Percentiles rank a stretch among this genome's conserved stretches.
These are phyloP conservation scores for Aspergillus avenaceus DNA, from an alignment of 495 filamentous ascomycete genomes.

Conservation along the genomic window DNA sequence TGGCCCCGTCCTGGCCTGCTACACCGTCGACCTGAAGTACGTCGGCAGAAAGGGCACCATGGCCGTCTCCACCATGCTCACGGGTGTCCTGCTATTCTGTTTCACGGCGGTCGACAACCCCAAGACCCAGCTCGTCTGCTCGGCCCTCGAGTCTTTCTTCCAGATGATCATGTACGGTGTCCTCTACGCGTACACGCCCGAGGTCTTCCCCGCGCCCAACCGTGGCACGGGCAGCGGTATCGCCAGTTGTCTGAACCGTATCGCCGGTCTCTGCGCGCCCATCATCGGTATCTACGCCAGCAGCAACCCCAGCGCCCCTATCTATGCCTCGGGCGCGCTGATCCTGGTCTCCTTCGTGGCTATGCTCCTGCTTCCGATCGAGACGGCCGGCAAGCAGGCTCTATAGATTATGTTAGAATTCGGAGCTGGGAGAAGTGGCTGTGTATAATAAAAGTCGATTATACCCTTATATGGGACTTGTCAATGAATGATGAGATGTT, in stretches of 20 bases:
- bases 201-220: constrained; percentile 56
- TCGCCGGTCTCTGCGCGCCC: constrained; percentile 55
- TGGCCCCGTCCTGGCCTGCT: constrained; percentile 52
- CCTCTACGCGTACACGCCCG: constrained; percentile 58
- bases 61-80: constrained; percentile 49
- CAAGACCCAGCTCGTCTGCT: constrained; percentile 48
- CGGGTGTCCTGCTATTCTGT: constrained; percentile 54
- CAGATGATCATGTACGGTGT: constrained; percentile 64
- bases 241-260: constrained; percentile 52
- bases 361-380: constrained; percentile 50
- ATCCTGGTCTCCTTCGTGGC: constrained; percentile 49
- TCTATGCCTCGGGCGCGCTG: constrained; percentile 49
- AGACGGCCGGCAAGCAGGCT: constrained; percentile 49
- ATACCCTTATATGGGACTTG: too few species aligned
- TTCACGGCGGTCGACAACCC: constrained; percentile 49
- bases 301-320: constrained; percentile 42
- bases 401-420: too few species aligned
- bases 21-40: constrained; percentile 53
- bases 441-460: too few species aligned
- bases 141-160: constrained; percentile 53
- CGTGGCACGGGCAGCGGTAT: constrained; percentile 58
- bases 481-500: too few species aligned
- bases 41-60: constrained; percentile 60
- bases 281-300: constrained; percentile 52
- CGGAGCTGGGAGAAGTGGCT: too few species aligned